Evolutionary conservation across 108 stramenopile genomes (phyloP), one percentile per base, ranked within the genome.

Genomic region (Cyclotella baltica): DNA sequence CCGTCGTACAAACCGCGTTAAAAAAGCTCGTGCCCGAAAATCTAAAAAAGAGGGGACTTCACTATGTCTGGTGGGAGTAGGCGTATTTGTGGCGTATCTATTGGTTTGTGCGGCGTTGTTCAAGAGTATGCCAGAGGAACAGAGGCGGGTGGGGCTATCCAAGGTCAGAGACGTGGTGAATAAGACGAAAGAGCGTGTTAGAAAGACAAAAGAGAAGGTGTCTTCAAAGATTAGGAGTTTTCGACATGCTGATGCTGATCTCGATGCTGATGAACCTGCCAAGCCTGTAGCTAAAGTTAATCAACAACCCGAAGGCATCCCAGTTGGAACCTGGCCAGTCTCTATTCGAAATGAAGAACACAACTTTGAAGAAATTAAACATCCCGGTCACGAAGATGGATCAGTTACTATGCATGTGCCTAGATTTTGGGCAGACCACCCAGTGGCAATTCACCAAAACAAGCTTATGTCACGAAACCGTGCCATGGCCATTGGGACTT

Each of bases 381-480:
- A 84, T 55, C 80, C 80, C 11, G 83, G 80, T n/a, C 68, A 66
- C 48, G 74, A 66, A 31, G 73, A 80, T 38, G 80, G 75, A 6
- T 35, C 55, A 6, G 73, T 83, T 0, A 77, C 37, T n/a, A 78
- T 84, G 72, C 61, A 70, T 10, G 83, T 84, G 22, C 83, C 83
- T 18, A 31, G 33, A 56, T 76, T 84, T 52, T 84, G 83, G 83
- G 75, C 83, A 3, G 50, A 73, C 51, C 75, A 82, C 59, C 81
- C 81, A 5, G 81, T 82, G 22, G 77, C 75, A 37, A 77, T 83
- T n/a, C 83, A 83, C 31, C 57, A 83, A 55, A 83, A 83, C 35
- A 80, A 75, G 34, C 74, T 75, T 8, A 81, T 84, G 80, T 52
- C 80, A n/a, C 74, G 83, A 46, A 70, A 84, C 40, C 75, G 80